Conservation (phyloP, 2,329 filamentous ascomycete genomes). For the Pleomassaria siparia region DNA sequence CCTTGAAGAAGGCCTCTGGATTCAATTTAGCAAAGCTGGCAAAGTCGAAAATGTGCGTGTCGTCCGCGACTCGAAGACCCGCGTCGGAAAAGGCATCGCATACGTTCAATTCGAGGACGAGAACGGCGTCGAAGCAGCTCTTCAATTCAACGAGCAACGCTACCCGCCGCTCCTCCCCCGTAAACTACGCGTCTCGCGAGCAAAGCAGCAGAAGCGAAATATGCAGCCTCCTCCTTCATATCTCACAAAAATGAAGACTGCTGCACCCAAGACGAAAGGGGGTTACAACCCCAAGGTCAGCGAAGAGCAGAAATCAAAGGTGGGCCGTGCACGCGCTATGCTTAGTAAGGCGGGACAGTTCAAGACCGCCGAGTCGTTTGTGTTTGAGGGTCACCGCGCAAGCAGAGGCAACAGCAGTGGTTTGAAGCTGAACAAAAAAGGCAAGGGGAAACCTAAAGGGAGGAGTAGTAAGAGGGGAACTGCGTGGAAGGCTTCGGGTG, state of each 20-base stretch:
- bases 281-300: constrained; percentile 71
- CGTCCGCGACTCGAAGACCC: constrained; percentile 82
- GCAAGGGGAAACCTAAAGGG: constrained; percentile 45
- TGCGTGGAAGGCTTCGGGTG: constrained; percentile 48
- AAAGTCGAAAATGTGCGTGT: constrained; percentile 92
- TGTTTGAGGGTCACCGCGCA: constrained; percentile 81
- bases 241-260: constrained; percentile 32
- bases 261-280: constrained; percentile 36
- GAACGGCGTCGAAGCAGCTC: constrained; percentile 86
- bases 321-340: constrained; percentile 73
- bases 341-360: constrained; percentile 69
- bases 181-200: constrained; percentile 79
- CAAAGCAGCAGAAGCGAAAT: constrained; percentile 64
- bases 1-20: constrained; percentile 90
- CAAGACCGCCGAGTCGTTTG: constrained; percentile 67
- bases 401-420: constrained; percentile 66
- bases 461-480: constrained; percentile 47
- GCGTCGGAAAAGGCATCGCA: constrained; percentile 94
- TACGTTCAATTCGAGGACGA: constrained; percentile 93
- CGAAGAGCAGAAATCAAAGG: constrained; percentile 67
- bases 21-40: constrained; percentile 73
- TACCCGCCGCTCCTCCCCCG: constrained; percentile 94
- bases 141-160: constrained; percentile 85
- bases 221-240: constrained; percentile 30
- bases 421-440: constrained; percentile 59